A percentile compares a stretch with the other conserved stretches of the same genome.
These are phyloP conservation scores for Pittosporum tobira DNA, from an alignment of 129 eudicot species.

Conservation along the genomic window DNA sequence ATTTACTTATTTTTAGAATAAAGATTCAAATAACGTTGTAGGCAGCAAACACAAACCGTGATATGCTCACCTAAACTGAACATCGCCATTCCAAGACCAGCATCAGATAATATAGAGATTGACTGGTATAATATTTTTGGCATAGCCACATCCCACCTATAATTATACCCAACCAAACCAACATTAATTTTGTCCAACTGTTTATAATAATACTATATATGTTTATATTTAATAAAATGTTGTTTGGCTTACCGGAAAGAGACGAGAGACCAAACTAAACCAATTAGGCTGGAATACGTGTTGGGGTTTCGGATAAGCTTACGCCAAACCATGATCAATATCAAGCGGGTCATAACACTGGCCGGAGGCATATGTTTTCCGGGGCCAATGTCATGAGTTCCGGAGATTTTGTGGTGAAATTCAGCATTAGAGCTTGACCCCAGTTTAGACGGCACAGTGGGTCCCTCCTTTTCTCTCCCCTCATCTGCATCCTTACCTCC, in stretches of 20 bases:
- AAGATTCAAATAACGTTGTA: too few relatives aligned
- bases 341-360: constrained; percentile 88
- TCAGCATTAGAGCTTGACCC: constrained; percentile 62
- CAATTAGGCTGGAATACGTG: constrained; percentile 91
- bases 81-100: constrained; percentile 99
- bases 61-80: constrained; percentile 81
- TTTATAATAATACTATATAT: neutral
- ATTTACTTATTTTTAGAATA: too few relatives aligned
- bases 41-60: too few relatives aligned
- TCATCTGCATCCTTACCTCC: constrained; percentile 42
- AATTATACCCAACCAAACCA: constrained; percentile 5
- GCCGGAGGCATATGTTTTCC: constrained; percentile 91
- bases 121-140: constrained; percentile 70
- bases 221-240: neutral
- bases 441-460: constrained; percentile 34
- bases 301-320: constrained; percentile 93
- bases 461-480: constrained; percentile 48
- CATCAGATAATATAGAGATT: constrained; percentile 79
- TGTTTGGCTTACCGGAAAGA: constrained; percentile 41
- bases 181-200: neutral
- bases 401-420: constrained; percentile 43
- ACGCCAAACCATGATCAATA: constrained; percentile 95
- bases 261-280: constrained; percentile 81
- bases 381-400: constrained; percentile 24
- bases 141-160: constrained; percentile 87